Percentiles rank a stretch among this genome's conserved stretches.
Conservation (phyloP, 1,284 basidiomycete species). For the Fomitopsis betulina region DNA sequence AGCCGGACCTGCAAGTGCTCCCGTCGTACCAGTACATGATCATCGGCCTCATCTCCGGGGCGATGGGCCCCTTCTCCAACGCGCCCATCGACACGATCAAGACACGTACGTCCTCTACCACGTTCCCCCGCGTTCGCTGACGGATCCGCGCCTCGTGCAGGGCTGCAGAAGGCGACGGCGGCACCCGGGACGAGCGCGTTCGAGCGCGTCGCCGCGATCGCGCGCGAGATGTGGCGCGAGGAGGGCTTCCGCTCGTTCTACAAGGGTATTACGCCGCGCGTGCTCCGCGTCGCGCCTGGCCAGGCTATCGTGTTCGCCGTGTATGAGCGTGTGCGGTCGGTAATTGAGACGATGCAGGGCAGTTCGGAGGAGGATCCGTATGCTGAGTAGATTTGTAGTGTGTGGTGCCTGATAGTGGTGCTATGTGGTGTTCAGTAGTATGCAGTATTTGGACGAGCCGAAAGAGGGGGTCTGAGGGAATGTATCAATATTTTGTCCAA, state of each 20-base stretch:
- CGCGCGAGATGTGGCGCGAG: constrained; percentile 88
- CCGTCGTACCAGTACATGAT: constrained; percentile 95
- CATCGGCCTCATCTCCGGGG: constrained; percentile 94
- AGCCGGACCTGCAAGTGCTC: constrained; percentile 73
- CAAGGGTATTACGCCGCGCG: constrained; percentile 96
- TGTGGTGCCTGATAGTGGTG: no score
- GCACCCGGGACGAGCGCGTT: constrained; percentile 76
- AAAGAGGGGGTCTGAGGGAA: no score
- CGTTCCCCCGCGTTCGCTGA: not conserved
- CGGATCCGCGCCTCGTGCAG: constrained; percentile 29
- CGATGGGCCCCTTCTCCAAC: constrained; percentile 96
- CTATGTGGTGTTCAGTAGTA: no score
- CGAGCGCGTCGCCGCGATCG: constrained; percentile 76
- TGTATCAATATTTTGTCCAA: no score
- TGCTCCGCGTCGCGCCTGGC: constrained; percentile 94
- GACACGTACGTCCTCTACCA: constrained; percentile 57
- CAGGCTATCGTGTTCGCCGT: constrained; percentile 90
- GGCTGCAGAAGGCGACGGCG: constrained; percentile 82
- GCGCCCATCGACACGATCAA: constrained; percentile 98
- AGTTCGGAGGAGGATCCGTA: constrained; percentile 55
- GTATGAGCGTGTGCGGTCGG: constrained; percentile 77
- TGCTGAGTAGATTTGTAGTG: constrained; percentile 70
- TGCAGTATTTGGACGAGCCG: no score
- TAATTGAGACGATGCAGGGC: constrained; percentile 69
- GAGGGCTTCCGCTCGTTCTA: constrained; percentile 93